Conservation (phyloP, 2,329 filamentous ascomycete species). For the Beauveria varroae region DNA sequence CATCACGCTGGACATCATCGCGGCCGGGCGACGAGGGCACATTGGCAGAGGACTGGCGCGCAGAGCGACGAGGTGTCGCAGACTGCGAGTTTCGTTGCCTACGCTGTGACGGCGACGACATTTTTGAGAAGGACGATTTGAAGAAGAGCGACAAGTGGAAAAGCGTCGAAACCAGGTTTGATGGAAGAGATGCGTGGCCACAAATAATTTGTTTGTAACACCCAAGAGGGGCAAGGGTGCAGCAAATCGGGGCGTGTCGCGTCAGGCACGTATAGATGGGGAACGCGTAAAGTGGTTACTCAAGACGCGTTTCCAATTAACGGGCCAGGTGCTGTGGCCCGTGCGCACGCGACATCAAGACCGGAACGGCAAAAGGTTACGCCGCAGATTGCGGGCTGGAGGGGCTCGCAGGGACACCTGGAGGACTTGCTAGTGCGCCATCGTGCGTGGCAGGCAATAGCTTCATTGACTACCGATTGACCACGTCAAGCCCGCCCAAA, state of each 20-base stretch:
- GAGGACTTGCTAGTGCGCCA: conserved; percentile 5
- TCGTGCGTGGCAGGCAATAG: conserved; percentile 6
- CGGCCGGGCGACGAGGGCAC: conserved; percentile 39
- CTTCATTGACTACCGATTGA: conserved; percentile 6
- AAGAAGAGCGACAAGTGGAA: conserved; percentile 10
- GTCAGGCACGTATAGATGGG: conserved; percentile 13
- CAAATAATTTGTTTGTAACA: conserved; percentile 11
- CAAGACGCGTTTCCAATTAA: conserved; percentile 16
- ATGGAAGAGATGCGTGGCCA: conserved; percentile 15
- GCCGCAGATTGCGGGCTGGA: conserved; percentile 16
- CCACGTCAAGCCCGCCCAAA: conserved; percentile 16
- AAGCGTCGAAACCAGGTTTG: background rate
- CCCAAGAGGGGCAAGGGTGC: conserved; percentile 18
- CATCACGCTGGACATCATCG: conserved; percentile 21
- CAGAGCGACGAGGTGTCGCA: conserved; percentile 32
- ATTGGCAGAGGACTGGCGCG: conserved; percentile 31
- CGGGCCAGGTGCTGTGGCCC: conserved; percentile 12
- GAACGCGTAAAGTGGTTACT: conserved; percentile 36
- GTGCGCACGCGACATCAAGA: conserved; percentile 19
- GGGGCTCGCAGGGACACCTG: conserved; percentile 13
- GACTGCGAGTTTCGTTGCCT: conserved; percentile 46
- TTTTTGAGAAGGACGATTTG: conserved; percentile 17
- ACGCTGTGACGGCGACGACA: conserved; percentile 40
- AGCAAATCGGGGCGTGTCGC: conserved; percentile 14
- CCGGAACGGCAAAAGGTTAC: conserved; percentile 25